These are phyloP conservation scores for Cytospora chrysosperma DNA, from an alignment of 2,329 filamentous ascomycete species.

Conservation along the genomic window DNA sequence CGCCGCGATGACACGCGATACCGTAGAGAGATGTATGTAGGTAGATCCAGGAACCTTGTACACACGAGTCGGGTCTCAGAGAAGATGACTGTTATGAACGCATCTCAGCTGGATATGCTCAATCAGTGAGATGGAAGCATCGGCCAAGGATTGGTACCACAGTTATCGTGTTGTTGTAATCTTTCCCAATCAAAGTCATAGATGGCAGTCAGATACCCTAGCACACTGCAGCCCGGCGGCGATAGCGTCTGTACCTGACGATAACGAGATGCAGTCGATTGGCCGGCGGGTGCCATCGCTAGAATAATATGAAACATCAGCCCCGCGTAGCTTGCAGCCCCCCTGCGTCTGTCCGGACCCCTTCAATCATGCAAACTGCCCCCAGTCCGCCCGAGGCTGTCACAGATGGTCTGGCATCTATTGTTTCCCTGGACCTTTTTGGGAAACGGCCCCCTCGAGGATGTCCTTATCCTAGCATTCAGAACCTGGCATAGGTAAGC, in stretches of 20 bases:
- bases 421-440: not conserved
- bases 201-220: slow-evolving; percentile 1
- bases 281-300: slow-evolving; percentile 8
- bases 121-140: not conserved
- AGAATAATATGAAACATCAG: slow-evolving; percentile 14
- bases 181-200: not conserved
- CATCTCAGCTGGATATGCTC: not conserved
- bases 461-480: not conserved
- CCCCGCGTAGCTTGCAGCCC: slow-evolving; percentile 6
- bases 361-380: slow-evolving; percentile 12
- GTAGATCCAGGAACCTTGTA: not conserved
- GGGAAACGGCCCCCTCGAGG: not conserved
- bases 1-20: not conserved
- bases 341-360: slow-evolving; percentile 9
- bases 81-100: not conserved
- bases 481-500: not conserved
- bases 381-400: slow-evolving; percentile 1
- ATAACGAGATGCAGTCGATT: slow-evolving; percentile 8
- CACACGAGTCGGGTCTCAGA: not conserved
- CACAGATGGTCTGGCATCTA: slow-evolving; percentile 2
- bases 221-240: not conserved
- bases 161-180: not conserved
- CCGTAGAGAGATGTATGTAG: too few relatives aligned
- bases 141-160: not conserved
- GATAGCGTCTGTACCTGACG: not conserved